Percentiles rank a stretch among this genome's conserved stretches.
Conservation (phyloP, 441 rosid species). For the Adansonia grandidieri region DNA sequence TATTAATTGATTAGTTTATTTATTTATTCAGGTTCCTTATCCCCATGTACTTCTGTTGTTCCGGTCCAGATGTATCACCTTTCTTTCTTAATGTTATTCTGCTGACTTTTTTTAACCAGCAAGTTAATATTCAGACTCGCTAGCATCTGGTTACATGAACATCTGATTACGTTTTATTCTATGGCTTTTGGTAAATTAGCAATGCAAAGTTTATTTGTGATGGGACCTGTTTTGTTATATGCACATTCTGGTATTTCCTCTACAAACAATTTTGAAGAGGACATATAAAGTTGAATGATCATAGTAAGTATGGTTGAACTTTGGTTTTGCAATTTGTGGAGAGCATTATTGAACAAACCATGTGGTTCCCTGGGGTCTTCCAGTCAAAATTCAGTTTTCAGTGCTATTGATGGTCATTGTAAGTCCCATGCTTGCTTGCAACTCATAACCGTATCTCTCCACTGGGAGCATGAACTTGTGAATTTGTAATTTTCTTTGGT, state of each 20-base stretch:
- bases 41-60: not conserved
- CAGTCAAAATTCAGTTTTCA: not conserved
- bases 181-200: not conserved
- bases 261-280: not conserved
- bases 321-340: not conserved
- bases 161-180: not conserved
- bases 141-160: not conserved
- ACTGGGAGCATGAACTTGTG: not conserved
- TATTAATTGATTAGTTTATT: not conserved
- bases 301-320: not conserved
- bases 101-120: not conserved
- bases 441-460: not conserved
- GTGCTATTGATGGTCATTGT: not conserved
- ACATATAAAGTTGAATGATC: not conserved
- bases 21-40: not conserved
- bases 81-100: constrained; percentile 15
- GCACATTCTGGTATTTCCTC: not conserved
- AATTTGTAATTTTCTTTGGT: not conserved
- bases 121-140: not conserved
- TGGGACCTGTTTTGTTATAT: not conserved
- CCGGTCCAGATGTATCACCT: not conserved
- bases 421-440: not conserved
- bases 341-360: not conserved
- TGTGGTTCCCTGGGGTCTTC: not conserved
- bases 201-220: not conserved